Percentiles rank a stretch among this genome's conserved stretches.
Conservation (phyloP, 73 alveolate genomes). For the Tetrahymena thermophila region DNA sequence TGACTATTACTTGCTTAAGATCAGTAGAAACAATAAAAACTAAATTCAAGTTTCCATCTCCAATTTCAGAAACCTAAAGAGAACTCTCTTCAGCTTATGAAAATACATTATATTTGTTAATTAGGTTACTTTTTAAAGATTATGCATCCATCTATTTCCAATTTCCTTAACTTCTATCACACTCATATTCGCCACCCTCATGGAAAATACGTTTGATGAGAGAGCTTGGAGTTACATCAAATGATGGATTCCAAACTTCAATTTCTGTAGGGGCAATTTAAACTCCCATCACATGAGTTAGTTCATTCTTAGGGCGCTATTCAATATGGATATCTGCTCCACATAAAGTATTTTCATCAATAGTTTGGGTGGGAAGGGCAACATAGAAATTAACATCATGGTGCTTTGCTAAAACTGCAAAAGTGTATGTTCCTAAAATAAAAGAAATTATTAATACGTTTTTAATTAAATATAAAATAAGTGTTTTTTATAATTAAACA, state of each 20-base stretch:
- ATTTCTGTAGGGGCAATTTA: neutral
- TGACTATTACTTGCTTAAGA: neutral
- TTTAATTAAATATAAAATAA: too few species aligned
- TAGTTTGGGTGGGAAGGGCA: neutral
- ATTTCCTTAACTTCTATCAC: neutral
- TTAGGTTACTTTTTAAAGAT: neutral
- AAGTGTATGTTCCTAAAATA: neutral
- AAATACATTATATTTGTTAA: neutral
- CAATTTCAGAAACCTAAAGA: neutral
- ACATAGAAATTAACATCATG: neutral
- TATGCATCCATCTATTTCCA: neutral
- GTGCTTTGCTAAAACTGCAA: neutral
- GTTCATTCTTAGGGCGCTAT: neutral
- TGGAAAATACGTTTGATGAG: neutral
- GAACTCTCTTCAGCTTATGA: neutral
- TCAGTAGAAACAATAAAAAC: neutral
- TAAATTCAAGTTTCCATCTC: constrained; percentile 3
- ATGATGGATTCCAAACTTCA: neutral
- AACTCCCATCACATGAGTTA: neutral
- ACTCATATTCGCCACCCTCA: neutral
- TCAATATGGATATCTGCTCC: neutral
- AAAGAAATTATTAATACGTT: neutral
- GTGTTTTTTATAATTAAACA: too few species aligned
- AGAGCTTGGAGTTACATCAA: neutral
- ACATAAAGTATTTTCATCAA: neutral